These are phyloP conservation scores for Gossypium schwendimanii DNA, from an alignment of 441 rosid genomes.

Conservation along the genomic window DNA sequence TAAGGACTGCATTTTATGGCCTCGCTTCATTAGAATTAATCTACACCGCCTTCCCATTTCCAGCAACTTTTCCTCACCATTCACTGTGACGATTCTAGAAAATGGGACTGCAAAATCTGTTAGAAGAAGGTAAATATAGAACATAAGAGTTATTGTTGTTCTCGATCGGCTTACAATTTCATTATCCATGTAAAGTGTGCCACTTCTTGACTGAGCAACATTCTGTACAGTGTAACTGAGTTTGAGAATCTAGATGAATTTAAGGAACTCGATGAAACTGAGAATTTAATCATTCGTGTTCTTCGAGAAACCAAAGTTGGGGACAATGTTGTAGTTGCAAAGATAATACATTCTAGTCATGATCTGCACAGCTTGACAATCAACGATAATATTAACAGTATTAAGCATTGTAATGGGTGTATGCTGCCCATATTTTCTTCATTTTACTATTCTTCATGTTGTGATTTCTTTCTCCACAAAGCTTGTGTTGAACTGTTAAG, in stretches of 20 bases:
- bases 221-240: neutral
- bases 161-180: too few relatives aligned
- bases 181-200: constrained; percentile 11
- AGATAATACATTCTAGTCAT: too few relatives aligned
- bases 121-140: too few relatives aligned
- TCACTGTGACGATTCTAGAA: neutral
- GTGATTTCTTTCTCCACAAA: too few relatives aligned
- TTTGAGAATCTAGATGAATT: too few relatives aligned
- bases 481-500: neutral
- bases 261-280: neutral
- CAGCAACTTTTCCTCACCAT: neutral
- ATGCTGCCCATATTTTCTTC: neutral
- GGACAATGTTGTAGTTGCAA: neutral
- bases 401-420: constrained; percentile 3
- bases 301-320: neutral
- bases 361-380: neutral
- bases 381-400: neutral
- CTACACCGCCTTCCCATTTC: constrained; percentile 12
- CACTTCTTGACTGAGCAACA: too few relatives aligned
- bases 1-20: constrained; percentile 4
- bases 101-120: too few relatives aligned
- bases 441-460: too few relatives aligned
- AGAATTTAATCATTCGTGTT: neutral
- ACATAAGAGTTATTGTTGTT: constrained; percentile 8
- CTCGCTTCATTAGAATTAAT: neutral